Percentiles rank a stretch among this genome's conserved stretches.
Evolutionary conservation across 345 rosid species (phyloP).

Genomic region (Salix caprea): DNA sequence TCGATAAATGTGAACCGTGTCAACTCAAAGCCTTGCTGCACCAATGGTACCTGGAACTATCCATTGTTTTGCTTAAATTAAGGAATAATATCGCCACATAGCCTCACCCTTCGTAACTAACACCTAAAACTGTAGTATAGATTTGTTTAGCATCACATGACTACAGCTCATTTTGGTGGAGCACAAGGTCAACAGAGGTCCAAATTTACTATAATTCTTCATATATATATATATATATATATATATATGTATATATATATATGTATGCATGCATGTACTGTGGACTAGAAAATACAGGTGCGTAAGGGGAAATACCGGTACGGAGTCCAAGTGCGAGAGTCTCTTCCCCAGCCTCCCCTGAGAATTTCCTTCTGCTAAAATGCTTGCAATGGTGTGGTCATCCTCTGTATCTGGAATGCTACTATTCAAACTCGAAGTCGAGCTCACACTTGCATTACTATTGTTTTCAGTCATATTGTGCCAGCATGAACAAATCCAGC

Average conservation of each 20-base stretch:
- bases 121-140: neutral
- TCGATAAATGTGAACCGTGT: neutral
- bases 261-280: neutral
- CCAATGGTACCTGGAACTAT: neutral
- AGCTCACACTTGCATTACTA: conserved; percentile 64
- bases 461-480: conserved; percentile 46
- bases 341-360: conserved; percentile 65
- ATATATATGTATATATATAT: neutral
- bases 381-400: conserved; percentile 71
- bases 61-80: neutral
- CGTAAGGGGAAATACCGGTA: conserved; percentile 53
- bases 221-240: too few relatives aligned
- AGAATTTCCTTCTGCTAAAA: conserved; percentile 58
- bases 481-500: neutral
- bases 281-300: neutral
- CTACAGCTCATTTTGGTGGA: neutral
- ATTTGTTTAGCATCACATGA: neutral
- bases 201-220: neutral
- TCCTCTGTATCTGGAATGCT: conserved; percentile 73
- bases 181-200: neutral
- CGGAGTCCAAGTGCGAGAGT: conserved; percentile 82
- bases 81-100: neutral
- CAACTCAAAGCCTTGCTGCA: neutral
- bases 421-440: conserved; percentile 76
- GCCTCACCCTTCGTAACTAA: neutral